Evolutionary conservation across 1,284 basidiomycete species (phyloP), one percentile per base, ranked within the genome.

Genomic region (Farysia itapuensis): DNA sequence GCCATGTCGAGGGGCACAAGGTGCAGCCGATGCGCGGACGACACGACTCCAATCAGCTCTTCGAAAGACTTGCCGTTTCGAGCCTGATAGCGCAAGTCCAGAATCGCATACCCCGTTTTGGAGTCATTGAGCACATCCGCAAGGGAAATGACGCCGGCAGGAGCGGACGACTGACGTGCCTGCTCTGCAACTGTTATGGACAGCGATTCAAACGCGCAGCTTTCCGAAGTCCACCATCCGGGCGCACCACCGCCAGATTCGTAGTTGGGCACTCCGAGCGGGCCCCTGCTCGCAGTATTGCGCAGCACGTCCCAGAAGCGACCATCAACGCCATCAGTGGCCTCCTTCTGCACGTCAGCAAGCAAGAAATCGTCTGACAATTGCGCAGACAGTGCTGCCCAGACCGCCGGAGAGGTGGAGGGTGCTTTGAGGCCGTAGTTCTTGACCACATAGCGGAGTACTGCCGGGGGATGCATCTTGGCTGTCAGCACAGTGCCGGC

Each of bases 221-320:
- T 15, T 22, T 35, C 34, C 14, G 39, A 32, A 14, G 39, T 31
- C 49, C 61, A 61, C 67, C 67, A 70, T n/a, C 67, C 65, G 4
- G 24, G 31, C 9, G 44, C 32, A 7, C 57, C 47, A 4, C 54
- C 54, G 4, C 65, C 52, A 15, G 30, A 43, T 18, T 54, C 57
- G 35, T 57, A 61, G 1, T 21, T 35, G 0, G 51, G 22, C 2
- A 65, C 30, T 5, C 64, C 64, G 24, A 67, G 35, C 19, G 66
- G 58, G 4, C 69, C 69, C 19, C 69, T 51, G 14, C 26, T 32
- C 0, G 53, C 35, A 2, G 57, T 49, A 23, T 58, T 67, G 29
- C 60, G 47, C 11, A 71, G 35, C 1, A 71, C 42, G 21, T 58
- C 54, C 67, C 67, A 69, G 39, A 69, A 71, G 14, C 67, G 46